phyloP scores from a whole-genome alignment of 306 rosid genomes.

The Gleditsia sinensis region DNA sequence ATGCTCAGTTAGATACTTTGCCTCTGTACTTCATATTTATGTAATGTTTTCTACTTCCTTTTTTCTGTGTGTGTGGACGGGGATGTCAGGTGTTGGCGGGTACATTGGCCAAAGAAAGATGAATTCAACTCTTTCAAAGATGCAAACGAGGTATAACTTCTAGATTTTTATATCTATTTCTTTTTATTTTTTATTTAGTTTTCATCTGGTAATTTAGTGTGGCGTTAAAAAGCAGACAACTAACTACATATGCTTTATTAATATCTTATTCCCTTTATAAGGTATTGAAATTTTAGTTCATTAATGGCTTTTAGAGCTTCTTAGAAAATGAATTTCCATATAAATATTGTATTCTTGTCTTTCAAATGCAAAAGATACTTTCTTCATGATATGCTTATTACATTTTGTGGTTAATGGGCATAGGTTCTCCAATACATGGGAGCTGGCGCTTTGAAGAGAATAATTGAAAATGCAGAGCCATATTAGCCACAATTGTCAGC shows the following conservation, averaged over 20 bases:
- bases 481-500: constrained; percentile 17
- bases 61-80: not conserved
- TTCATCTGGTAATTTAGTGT: not conserved
- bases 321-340: constrained; percentile 16
- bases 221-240: not conserved
- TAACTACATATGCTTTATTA: not conserved
- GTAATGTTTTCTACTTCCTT: not conserved
- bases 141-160: constrained; percentile 54
- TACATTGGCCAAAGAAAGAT: constrained; percentile 57
- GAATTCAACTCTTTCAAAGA: constrained; percentile 47
- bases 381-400: not conserved
- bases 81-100: constrained; percentile 46
- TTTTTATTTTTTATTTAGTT: not conserved
- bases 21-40: not conserved
- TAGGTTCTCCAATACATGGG: constrained; percentile 54
- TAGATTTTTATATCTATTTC: not conserved
- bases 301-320: constrained; percentile 12
- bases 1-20: constrained; percentile 5
- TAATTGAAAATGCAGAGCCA: constrained; percentile 54
- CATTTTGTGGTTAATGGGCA: constrained; percentile 25
- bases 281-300: not conserved
- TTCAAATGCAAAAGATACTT: not conserved
- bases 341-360: not conserved
- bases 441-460: constrained; percentile 50
- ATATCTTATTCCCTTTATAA: not conserved